A percentile compares a stretch with the other conserved stretches of the same genome.
phyloP scores from a whole-genome alignment of 352 stramenopile species.

The Phytophthora vignae region DNA sequence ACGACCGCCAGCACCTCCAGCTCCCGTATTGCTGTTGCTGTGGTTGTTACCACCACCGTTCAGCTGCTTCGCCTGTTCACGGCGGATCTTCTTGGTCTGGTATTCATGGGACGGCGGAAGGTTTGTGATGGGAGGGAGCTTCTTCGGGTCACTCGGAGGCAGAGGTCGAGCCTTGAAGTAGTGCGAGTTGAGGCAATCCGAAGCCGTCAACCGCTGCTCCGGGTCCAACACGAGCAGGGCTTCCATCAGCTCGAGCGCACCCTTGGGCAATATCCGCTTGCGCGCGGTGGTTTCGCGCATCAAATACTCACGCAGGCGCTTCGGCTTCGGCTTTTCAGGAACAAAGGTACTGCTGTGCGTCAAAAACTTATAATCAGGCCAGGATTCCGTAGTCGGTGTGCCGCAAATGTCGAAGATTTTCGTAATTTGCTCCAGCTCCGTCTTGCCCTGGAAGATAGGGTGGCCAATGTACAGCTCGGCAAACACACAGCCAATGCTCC shows the following conservation, averaged over 20 bases:
- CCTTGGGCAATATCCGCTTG: slow-evolving; percentile 85
- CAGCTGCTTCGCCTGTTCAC: slow-evolving; percentile 81
- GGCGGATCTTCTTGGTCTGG: slow-evolving; percentile 91
- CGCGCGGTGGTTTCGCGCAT: slow-evolving; percentile 73
- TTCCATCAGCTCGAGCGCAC: slow-evolving; percentile 92
- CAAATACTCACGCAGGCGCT: slow-evolving; percentile 76
- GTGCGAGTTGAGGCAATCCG: slow-evolving; percentile 91
- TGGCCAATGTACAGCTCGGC: slow-evolving; percentile 89
- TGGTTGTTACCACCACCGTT: slow-evolving; percentile 53
- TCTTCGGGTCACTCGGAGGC: slow-evolving; percentile 66
- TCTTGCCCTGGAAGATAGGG: slow-evolving; percentile 89
- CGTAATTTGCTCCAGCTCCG: slow-evolving; percentile 87
- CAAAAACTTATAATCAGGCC: slow-evolving; percentile 90
- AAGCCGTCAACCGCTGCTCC: slow-evolving; percentile 92
- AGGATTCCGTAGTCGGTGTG: slow-evolving; percentile 81
- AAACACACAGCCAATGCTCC: slow-evolving; percentile 94
- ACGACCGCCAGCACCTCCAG: slow-evolving; percentile 19
- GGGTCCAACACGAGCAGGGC: slow-evolving; percentile 96
- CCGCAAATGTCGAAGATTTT: slow-evolving; percentile 92
- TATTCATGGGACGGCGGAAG: slow-evolving; percentile 87
- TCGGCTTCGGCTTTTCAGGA: slow-evolving; percentile 75
- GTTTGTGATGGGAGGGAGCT: slow-evolving; percentile 74
- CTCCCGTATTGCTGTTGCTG: slow-evolving; percentile 42
- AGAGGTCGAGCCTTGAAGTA: slow-evolving; percentile 94
- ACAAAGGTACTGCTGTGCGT: slow-evolving; percentile 87